phyloP scores from a whole-genome alignment of 2,329 filamentous ascomycete species.

The Lachnellula suecica region DNA sequence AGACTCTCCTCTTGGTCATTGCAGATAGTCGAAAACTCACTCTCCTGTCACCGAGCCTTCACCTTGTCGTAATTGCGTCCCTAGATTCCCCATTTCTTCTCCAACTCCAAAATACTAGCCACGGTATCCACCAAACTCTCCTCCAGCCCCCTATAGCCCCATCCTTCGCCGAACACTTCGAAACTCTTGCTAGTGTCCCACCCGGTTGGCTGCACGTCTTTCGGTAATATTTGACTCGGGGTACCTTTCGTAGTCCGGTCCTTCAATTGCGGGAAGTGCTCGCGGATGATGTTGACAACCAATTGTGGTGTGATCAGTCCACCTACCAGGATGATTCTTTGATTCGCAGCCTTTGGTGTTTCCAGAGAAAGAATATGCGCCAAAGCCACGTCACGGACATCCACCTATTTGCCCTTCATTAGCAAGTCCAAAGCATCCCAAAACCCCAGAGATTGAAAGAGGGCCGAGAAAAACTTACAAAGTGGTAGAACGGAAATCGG shows the following conservation, averaged over 20 bases:
- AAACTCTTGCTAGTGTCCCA: constrained; percentile 22
- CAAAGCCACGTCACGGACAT: constrained; percentile 58
- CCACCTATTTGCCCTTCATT: constrained; percentile 22
- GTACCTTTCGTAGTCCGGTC: constrained; percentile 44
- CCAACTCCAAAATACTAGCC: constrained; percentile 25
- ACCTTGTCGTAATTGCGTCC: not conserved
- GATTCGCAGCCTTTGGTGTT: constrained; percentile 52
- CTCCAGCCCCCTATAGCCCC: constrained; percentile 28
- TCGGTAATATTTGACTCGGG: constrained; percentile 22
- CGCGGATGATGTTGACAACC: constrained; percentile 52
- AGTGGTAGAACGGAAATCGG: constrained; percentile 16
- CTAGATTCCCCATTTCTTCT: constrained; percentile 18
- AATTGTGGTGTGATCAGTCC: constrained; percentile 58
- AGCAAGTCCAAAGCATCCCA: too few relatives aligned
- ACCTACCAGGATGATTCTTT: constrained; percentile 58
- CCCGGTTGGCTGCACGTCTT: constrained; percentile 22
- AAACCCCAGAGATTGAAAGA: too few relatives aligned
- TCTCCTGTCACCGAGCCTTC: too few relatives aligned
- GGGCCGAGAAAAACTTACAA: constrained; percentile 34
- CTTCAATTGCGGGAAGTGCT: constrained; percentile 50
- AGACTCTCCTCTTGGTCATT: too few relatives aligned
- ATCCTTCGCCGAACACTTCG: constrained; percentile 16
- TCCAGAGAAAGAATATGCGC: constrained; percentile 58
- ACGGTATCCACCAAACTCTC: constrained; percentile 29
- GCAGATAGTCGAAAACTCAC: too few relatives aligned